phyloP scores from a whole-genome alignment of 1,284 basidiomycete species.

The Gomphus bonarii region DNA sequence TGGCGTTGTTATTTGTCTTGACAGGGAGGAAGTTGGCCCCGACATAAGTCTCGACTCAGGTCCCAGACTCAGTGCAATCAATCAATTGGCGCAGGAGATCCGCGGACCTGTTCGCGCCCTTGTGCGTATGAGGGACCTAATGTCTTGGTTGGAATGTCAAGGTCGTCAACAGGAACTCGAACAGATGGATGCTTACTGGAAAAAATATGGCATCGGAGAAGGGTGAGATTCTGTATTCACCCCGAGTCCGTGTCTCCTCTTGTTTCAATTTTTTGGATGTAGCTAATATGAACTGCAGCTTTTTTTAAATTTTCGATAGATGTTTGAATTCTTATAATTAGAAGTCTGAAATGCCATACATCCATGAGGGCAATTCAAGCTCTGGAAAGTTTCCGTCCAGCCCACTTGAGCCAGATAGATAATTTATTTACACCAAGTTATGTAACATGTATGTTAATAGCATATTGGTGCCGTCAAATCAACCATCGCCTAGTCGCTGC shows the following conservation, averaged over 20 bases:
- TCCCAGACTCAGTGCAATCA: slow-evolving; percentile 56
- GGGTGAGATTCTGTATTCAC: background rate
- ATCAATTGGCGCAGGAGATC: slow-evolving; percentile 75
- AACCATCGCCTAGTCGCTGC: slow-evolving; percentile 25
- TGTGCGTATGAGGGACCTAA: slow-evolving; percentile 75
- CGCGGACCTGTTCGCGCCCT: slow-evolving; percentile 67
- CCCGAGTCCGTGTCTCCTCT: background rate
- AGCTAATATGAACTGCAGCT: background rate
- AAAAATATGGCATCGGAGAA: slow-evolving; percentile 55
- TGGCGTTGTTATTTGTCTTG: slow-evolving; percentile 86
- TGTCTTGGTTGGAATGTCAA: slow-evolving; percentile 70
- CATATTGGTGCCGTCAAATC: background rate
- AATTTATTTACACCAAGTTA: no score
- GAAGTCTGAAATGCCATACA: background rate
- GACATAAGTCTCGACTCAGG: slow-evolving; percentile 30
- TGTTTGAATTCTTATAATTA: background rate
- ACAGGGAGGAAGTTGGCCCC: slow-evolving; percentile 79
- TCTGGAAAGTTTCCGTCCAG: no score
- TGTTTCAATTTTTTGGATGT: background rate
- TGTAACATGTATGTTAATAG: background rate
- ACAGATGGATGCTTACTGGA: slow-evolving; percentile 75
- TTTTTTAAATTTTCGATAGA: background rate
- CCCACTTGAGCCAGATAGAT: no score
- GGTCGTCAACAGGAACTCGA: slow-evolving; percentile 57
- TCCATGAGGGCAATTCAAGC: no score